Evolutionary conservation across 192 early-diverging fungal species (phyloP).

Genomic region (Helicostylum pulchrum): DNA sequence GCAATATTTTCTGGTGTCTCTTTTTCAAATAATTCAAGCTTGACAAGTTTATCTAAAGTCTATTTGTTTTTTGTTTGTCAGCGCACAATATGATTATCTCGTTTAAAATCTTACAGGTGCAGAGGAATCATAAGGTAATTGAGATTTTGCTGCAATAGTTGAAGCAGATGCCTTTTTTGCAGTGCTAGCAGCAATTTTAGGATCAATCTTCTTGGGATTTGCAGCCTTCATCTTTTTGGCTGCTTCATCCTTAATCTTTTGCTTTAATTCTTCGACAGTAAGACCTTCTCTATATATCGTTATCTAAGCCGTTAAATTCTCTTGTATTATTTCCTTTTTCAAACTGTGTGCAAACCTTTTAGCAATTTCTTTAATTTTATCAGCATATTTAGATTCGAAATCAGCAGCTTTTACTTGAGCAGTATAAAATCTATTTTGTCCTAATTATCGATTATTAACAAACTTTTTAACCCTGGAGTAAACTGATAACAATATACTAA

Average conservation of each 20-base stretch:
- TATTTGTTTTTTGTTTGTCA: not conserved
- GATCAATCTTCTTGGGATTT: not conserved
- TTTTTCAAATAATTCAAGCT: slow-evolving; percentile 37
- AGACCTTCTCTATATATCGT: slow-evolving; percentile 25
- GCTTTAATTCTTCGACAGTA: slow-evolving; percentile 35
- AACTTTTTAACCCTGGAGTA: not conserved
- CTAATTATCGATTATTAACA: not conserved
- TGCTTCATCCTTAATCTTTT: slow-evolving; percentile 22
- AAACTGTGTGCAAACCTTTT: slow-evolving; percentile 19
- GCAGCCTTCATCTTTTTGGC: slow-evolving; percentile 15
- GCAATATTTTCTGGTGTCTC: slow-evolving; percentile 28
- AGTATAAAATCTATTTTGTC: slow-evolving; percentile 8
- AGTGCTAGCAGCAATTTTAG: not conserved
- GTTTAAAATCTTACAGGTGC: slow-evolving; percentile 27
- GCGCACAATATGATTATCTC: not conserved
- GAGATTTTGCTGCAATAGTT: slow-evolving; percentile 16
- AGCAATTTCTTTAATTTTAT: slow-evolving; percentile 33
- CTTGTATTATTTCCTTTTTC: not conserved
- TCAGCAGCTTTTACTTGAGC: slow-evolving; percentile 8
- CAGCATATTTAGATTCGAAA: slow-evolving; percentile 36
- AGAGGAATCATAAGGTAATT: slow-evolving; percentile 35
- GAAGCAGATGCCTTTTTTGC: slow-evolving; percentile 1
- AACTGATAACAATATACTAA: not conserved
- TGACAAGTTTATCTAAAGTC: slow-evolving; percentile 39
- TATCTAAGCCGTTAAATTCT: not conserved